A percentile compares a stretch with the other conserved stretches of the same genome.
These are phyloP conservation scores for Darksidea phi DNA, from an alignment of 495 filamentous ascomycete genomes.

Conservation along the genomic window DNA sequence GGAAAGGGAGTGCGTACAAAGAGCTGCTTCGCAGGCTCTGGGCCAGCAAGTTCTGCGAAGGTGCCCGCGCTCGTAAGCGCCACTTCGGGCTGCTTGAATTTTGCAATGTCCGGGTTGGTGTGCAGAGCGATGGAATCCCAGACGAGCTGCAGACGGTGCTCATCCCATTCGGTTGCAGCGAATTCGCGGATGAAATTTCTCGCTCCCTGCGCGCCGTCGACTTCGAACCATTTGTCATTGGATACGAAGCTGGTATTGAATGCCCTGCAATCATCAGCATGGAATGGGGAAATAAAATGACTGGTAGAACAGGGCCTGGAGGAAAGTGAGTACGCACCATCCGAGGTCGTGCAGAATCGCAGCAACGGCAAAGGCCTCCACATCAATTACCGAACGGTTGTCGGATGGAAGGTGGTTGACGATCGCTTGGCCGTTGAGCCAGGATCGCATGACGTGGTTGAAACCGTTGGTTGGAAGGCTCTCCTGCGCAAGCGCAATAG, in stretches of 20 bases:
- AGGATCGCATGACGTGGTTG: constrained; percentile 36
- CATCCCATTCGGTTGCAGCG: background rate
- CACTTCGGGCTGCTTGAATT: constrained; percentile 6
- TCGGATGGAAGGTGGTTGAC: constrained; percentile 11
- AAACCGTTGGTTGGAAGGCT: constrained; percentile 21
- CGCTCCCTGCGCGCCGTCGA: constrained; percentile 3
- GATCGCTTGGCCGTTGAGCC: constrained; percentile 22
- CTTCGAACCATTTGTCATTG: constrained; percentile 4
- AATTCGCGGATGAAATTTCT: background rate
- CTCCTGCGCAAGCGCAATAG: constrained; percentile 19
- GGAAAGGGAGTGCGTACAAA: too few relatives aligned
- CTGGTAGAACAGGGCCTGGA: background rate
- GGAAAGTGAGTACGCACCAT: constrained; percentile 7
- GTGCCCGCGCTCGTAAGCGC: background rate
- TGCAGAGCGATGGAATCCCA: constrained; percentile 6
- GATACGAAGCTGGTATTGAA: background rate
- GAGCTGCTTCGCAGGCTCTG: background rate
- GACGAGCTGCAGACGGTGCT: constrained; percentile 3
- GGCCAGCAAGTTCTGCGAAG: background rate
- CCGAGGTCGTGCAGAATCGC: constrained; percentile 46
- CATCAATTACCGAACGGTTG: constrained; percentile 21
- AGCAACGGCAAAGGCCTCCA: constrained; percentile 42
- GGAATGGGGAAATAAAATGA: background rate
- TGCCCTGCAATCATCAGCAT: background rate
- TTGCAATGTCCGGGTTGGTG: background rate